phyloP scores from a whole-genome alignment of 2,329 filamentous ascomycete genomes.

The Teratosphaeria gauchensis region DNA sequence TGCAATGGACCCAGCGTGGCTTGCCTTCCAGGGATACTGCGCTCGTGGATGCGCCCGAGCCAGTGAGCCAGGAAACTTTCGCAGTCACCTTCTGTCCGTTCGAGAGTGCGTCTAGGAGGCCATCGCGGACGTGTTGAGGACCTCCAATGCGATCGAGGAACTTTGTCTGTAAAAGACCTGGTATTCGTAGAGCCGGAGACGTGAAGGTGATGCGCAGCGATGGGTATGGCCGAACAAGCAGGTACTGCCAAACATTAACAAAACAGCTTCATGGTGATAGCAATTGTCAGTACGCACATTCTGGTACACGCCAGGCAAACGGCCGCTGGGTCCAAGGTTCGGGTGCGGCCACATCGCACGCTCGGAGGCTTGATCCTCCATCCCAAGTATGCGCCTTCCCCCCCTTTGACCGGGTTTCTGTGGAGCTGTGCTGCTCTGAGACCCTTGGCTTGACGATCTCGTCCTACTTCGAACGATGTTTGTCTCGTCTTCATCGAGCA shows the following conservation, averaged over 20 bases:
- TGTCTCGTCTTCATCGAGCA: conserved; percentile 24
- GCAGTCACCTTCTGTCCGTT: conserved; percentile 33
- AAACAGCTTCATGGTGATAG: neutral
- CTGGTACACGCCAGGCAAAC: conserved; percentile 30
- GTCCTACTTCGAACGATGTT: conserved; percentile 21
- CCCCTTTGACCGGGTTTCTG: conserved; percentile 1
- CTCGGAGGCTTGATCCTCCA: conserved; percentile 21
- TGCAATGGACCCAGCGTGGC: conserved; percentile 36
- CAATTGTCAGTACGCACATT: conserved; percentile 16
- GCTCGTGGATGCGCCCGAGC: neutral
- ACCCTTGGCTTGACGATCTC: conserved; percentile 8
- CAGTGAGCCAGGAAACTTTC: conserved; percentile 32
- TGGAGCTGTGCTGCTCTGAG: neutral
- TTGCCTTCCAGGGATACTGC: conserved; percentile 11
- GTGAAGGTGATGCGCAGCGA: conserved; percentile 60
- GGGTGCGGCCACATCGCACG: conserved; percentile 22
- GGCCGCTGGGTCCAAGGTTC: conserved; percentile 23
- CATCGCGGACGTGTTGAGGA: conserved; percentile 27
- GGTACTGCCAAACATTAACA: conserved; percentile 35
- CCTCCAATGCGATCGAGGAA: conserved; percentile 36
- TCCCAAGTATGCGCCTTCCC: conserved; percentile 19
- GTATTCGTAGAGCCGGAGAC: conserved; percentile 56
- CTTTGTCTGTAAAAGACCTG: conserved; percentile 49
- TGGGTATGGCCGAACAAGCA: conserved; percentile 57
- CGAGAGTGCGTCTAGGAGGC: conserved; percentile 30